Evolutionary conservation across 2,329 filamentous ascomycete genomes (phyloP).

Genomic region (Paecilomyces variotii): DNA sequence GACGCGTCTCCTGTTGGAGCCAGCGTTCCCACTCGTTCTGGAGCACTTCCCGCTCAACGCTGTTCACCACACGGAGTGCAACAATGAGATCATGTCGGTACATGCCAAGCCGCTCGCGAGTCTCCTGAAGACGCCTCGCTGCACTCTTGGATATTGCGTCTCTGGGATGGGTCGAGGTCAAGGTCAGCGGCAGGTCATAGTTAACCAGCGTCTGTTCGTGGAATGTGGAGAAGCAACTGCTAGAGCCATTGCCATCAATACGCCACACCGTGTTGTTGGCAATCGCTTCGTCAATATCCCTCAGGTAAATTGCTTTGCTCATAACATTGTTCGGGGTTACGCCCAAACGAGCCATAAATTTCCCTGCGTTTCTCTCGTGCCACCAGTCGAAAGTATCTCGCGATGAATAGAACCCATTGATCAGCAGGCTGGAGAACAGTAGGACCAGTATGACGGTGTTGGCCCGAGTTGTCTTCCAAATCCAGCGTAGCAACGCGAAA

Average conservation of each 20-base stretch:
- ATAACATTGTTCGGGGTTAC: constrained; percentile 71
- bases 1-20: constrained; percentile 68
- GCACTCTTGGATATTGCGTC: constrained; percentile 25
- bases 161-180: constrained; percentile 18
- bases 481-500: constrained; percentile 56
- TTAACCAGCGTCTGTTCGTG: constrained; percentile 32
- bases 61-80: constrained; percentile 82
- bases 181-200: constrained; percentile 20
- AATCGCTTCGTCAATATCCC: constrained; percentile 65
- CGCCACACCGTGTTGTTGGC: constrained; percentile 26
- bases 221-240: constrained; percentile 38
- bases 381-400: constrained; percentile 72
- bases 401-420: constrained; percentile 69
- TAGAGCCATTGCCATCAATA: constrained; percentile 19
- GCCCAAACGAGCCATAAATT: constrained; percentile 74
- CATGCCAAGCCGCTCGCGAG: constrained; percentile 71
- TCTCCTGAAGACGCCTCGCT: constrained; percentile 59
- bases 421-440: constrained; percentile 59
- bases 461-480: constrained; percentile 62
- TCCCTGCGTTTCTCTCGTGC: constrained; percentile 69
- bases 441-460: constrained; percentile 66
- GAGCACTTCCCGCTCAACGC: constrained; percentile 77
- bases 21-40: constrained; percentile 89
- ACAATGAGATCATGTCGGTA: constrained; percentile 89
- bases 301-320: constrained; percentile 76